A percentile compares a stretch with the other conserved stretches of the same genome.
phyloP scores from a whole-genome alignment of 2,329 filamentous ascomycete species.

The Davidsoniella australis region DNA sequence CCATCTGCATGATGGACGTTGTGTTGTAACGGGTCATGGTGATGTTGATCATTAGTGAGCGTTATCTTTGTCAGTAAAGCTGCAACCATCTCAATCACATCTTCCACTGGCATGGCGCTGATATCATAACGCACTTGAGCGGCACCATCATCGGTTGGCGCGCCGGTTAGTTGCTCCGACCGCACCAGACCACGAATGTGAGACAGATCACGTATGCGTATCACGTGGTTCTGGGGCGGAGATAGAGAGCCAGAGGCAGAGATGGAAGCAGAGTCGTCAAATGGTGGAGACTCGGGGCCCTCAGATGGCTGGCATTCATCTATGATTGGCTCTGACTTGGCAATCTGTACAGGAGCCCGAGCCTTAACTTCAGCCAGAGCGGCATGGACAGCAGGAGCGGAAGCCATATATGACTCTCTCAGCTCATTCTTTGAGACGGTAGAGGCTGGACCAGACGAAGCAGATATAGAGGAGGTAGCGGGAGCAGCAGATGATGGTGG shows the following conservation, averaged over 20 bases:
- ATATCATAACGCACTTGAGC: constrained; percentile 67
- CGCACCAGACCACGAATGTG: constrained; percentile 81
- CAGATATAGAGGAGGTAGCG: too few species aligned
- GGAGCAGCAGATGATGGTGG: too few species aligned
- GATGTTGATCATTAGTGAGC: constrained; percentile 84
- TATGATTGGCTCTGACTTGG: too few species aligned
- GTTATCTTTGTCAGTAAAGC: constrained; percentile 94
- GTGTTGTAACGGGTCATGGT: constrained; percentile 66
- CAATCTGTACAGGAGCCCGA: background rate
- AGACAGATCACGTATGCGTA: constrained; percentile 73
- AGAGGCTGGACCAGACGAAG: background rate
- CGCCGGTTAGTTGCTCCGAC: constrained; percentile 50
- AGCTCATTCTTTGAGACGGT: background rate
- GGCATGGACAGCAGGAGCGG: background rate
- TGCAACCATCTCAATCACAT: constrained; percentile 98
- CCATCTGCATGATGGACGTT: constrained; percentile 30
- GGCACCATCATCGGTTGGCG: background rate
- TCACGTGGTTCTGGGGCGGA: constrained; percentile 27
- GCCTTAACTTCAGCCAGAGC: background rate
- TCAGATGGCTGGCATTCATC: too few species aligned
- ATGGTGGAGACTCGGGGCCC: background rate
- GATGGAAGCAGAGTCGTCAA: background rate
- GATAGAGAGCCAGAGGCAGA: background rate
- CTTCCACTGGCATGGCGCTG: constrained; percentile 88
- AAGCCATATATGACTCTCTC: constrained; percentile 3